Conservation (phyloP, 169 alveolate species). For the Amoebophrya sp. region DNA sequence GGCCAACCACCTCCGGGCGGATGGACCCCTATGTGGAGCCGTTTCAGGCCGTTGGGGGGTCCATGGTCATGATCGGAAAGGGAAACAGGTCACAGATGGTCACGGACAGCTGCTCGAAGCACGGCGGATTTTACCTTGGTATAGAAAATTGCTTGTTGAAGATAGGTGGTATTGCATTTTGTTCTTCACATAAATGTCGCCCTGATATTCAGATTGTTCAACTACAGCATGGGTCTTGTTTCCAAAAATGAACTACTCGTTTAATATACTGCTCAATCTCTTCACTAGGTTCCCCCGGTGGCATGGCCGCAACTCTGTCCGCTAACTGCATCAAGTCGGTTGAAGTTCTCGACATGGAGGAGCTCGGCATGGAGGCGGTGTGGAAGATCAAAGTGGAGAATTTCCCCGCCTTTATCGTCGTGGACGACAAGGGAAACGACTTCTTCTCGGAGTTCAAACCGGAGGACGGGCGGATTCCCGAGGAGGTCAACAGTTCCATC, state of each 20-base stretch:
- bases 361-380: conserved; percentile 68
- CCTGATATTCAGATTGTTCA: background rate
- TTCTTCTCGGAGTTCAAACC: background rate
- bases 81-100: conserved; percentile 59
- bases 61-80: conserved; percentile 69
- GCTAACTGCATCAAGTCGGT: conserved; percentile 63
- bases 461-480: background rate
- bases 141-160: no score
- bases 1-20: conserved; percentile 83
- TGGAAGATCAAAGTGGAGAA: conserved; percentile 71
- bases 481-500: background rate
- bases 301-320: conserved; percentile 79
- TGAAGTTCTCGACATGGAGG: conserved; percentile 65
- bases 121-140: conserved; percentile 66
- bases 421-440: conserved; percentile 15
- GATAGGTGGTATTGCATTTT: background rate
- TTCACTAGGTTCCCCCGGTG: conserved; percentile 65
- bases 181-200: background rate
- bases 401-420: conserved; percentile 75
- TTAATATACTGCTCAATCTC: background rate
- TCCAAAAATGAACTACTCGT: background rate
- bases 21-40: conserved; percentile 72
- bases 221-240: conserved; percentile 39
- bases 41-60: conserved; percentile 65
- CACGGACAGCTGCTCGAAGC: conserved; percentile 66